These are phyloP conservation scores for Uncinocarpus reesii DNA, from an alignment of 2,329 filamentous ascomycete genomes.

Conservation along the genomic window DNA sequence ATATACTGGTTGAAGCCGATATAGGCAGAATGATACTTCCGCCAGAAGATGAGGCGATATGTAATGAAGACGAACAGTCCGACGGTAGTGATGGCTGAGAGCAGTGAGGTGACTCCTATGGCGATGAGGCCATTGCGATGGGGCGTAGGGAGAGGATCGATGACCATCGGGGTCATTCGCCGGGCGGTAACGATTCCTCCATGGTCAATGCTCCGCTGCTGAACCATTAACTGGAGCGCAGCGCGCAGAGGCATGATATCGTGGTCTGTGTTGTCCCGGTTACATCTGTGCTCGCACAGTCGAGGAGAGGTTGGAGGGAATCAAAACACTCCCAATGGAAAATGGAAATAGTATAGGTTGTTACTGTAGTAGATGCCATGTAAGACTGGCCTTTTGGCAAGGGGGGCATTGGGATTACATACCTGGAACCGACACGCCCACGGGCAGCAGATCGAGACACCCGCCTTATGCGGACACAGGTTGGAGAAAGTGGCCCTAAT, in stretches of 20 bases:
- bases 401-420: neutral
- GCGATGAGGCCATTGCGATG: conserved; percentile 39
- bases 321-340: neutral
- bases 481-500: neutral
- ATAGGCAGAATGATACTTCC: conserved; percentile 38
- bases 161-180: conserved; percentile 16
- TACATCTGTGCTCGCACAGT: conserved; percentile 4
- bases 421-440: neutral
- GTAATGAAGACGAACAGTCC: conserved; percentile 41
- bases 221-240: conserved; percentile 2
- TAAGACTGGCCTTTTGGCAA: neutral
- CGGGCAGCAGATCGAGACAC: neutral
- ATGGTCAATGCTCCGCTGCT: conserved; percentile 5
- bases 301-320: neutral
- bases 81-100: conserved; percentile 39
- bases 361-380: neutral
- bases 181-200: neutral
- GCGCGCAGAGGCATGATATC: conserved; percentile 7
- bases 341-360: neutral
- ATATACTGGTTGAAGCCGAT: conserved; percentile 47
- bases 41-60: conserved; percentile 43
- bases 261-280: neutral
- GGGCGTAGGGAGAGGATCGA: conserved; percentile 28
- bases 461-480: neutral
- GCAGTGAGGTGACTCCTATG: conserved; percentile 37